phyloP scores from a whole-genome alignment of 2,329 filamentous ascomycete genomes.

The Xylariaceae sp. region DNA sequence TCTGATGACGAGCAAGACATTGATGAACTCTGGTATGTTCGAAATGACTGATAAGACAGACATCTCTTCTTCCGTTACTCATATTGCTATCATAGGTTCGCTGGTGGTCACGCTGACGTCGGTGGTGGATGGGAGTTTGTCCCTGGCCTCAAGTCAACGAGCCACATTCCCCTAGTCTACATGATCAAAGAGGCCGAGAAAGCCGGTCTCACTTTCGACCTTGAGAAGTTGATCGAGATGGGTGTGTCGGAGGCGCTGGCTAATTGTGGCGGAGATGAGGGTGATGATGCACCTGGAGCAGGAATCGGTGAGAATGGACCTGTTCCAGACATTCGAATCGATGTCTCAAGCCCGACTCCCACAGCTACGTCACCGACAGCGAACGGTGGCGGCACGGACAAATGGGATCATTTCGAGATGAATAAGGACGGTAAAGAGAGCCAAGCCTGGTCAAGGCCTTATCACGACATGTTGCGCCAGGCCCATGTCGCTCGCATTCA shows the following conservation, averaged over 20 bases:
- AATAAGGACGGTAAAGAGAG: conserved; percentile 12
- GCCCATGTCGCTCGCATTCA: conserved; percentile 59
- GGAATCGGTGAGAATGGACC: conserved; percentile 4
- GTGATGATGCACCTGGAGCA: conserved; percentile 3
- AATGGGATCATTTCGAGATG: conserved; percentile 17
- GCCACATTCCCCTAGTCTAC: conserved; percentile 66
- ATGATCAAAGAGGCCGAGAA: conserved; percentile 62
- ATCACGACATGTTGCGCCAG: conserved; percentile 55
- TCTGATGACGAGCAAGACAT: conserved; percentile 63
- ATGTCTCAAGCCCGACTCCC: conserved; percentile 26
- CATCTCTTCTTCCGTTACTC: not conserved
- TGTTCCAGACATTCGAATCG: conserved; percentile 34
- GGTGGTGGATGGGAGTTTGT: conserved; percentile 70
- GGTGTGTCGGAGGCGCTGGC: conserved; percentile 52
- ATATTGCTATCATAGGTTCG: conserved; percentile 44
- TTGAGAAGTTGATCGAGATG: conserved; percentile 62
- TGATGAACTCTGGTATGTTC: conserved; percentile 62
- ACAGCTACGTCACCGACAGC: conserved; percentile 1
- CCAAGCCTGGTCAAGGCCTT: conserved; percentile 31
- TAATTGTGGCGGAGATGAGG: too few species aligned
- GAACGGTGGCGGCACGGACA: conserved; percentile 8
- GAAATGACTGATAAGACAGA: too few species aligned
- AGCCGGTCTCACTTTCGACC: conserved; percentile 68
- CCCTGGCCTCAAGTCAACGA: conserved; percentile 56
- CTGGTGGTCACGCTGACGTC: conserved; percentile 74